A percentile compares a stretch with the other conserved stretches of the same genome.
phyloP scores from a whole-genome alignment of 139 green algal genomes.

The Edaphochlamys debaryana region DNA sequence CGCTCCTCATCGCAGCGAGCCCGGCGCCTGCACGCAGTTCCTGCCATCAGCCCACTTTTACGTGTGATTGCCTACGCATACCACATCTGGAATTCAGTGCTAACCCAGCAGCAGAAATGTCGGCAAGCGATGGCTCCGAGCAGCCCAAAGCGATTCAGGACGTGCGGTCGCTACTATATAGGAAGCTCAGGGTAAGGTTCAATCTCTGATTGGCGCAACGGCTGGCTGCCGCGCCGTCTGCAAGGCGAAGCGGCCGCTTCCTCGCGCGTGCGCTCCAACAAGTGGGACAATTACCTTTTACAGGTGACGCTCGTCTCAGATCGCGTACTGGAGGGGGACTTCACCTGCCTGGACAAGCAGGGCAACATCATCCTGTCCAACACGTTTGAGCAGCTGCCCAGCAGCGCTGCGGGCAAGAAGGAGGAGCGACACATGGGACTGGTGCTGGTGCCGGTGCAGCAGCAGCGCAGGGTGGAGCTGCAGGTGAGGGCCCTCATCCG shows the following conservation, averaged over 20 bases:
- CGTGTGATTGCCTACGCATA: no score
- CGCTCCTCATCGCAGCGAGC: no score
- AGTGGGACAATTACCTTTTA: background rate
- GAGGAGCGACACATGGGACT: constrained; percentile 46
- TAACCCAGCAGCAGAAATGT: no score
- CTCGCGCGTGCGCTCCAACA: background rate
- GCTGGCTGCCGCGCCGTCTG: background rate
- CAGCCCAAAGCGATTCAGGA: constrained; percentile 7
- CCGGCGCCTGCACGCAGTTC: no score
- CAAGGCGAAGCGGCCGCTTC: background rate
- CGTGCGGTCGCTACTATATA: background rate
- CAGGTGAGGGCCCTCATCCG: constrained; percentile 6
- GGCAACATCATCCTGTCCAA: constrained; percentile 76
- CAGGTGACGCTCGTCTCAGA: constrained; percentile 65
- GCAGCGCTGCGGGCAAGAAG: background rate
- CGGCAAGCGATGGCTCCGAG: background rate
- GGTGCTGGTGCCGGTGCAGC: constrained; percentile 49
- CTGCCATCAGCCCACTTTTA: no score
- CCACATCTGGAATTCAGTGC: no score
- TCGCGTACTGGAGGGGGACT: constrained; percentile 59
- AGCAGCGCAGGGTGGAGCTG: constrained; percentile 48
- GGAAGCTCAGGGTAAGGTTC: constrained; percentile 1
- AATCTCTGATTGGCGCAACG: background rate
- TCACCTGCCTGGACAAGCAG: constrained; percentile 72
- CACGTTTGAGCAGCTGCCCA: constrained; percentile 44